These are phyloP conservation scores for Phytophthora kernoviae DNA, from an alignment of 352 stramenopile genomes.

Conservation along the genomic window DNA sequence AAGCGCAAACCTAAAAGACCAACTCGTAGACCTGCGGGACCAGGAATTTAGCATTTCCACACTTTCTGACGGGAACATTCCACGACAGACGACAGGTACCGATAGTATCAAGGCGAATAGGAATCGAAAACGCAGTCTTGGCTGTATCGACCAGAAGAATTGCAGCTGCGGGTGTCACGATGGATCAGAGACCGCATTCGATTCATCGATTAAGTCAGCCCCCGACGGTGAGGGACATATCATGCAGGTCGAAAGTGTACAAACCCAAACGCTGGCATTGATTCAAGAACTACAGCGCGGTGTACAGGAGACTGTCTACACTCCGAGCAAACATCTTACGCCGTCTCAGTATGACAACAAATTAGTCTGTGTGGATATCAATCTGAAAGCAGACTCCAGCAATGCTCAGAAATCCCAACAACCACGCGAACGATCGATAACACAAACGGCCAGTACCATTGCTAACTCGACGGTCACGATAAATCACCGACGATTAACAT, in stretches of 20 bases:
- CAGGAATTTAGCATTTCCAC: constrained; percentile 18
- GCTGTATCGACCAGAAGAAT: constrained; percentile 2
- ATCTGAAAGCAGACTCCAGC: neutral
- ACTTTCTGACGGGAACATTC: neutral
- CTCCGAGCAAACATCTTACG: constrained; percentile 1
- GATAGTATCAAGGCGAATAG: neutral
- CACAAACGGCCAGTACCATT: constrained; percentile 3
- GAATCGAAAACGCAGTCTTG: constrained; percentile 7
- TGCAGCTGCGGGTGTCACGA: constrained; percentile 11
- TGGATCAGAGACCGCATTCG: neutral
- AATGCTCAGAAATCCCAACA: neutral
- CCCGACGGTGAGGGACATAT: constrained; percentile 21
- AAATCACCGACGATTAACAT: constrained; percentile 17
- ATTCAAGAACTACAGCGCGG: constrained; percentile 24
- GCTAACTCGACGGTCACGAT: constrained; percentile 7
- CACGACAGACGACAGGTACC: neutral
- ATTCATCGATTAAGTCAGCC: neutral
- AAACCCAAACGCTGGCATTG: constrained; percentile 21
- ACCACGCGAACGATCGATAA: neutral
- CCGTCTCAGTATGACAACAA: neutral
- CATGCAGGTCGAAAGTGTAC: constrained; percentile 17
- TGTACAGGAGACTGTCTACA: constrained; percentile 11
- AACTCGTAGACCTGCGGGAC: constrained; percentile 18
- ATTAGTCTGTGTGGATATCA: no score
- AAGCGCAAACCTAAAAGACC: constrained; percentile 24